Conservation (phyloP, 23 red algal species). For the Gracilaria domingensis region DNA sequence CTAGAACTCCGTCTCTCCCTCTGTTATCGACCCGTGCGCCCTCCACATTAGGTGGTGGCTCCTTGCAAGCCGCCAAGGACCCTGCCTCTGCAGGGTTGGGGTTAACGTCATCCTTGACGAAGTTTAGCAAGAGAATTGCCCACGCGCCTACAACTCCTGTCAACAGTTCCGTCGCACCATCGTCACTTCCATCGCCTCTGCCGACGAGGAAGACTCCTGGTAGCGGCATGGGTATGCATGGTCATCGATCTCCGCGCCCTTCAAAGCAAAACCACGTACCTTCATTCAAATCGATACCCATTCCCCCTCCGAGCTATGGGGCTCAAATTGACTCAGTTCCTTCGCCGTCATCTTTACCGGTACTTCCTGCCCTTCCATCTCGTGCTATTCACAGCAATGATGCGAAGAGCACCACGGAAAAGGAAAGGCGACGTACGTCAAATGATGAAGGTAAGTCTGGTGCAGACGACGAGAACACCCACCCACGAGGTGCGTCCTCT, state of each 20-base stretch:
- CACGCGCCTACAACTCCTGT: slow-evolving; percentile 36
- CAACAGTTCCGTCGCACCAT: slow-evolving; percentile 22
- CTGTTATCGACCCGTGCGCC: slow-evolving; percentile 14
- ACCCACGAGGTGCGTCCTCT: neutral
- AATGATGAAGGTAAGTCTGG: neutral
- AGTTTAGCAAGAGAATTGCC: slow-evolving; percentile 50
- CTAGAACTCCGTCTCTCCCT: slow-evolving; percentile 22
- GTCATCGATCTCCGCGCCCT: slow-evolving; percentile 45
- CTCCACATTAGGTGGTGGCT: neutral
- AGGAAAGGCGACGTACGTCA: neutral
- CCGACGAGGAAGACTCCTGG: neutral
- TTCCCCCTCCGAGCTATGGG: slow-evolving; percentile 11
- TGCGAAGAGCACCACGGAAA: slow-evolving; percentile 24
- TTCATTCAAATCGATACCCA: slow-evolving; percentile 31
- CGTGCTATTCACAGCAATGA: slow-evolving; percentile 1
- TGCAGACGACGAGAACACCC: neutral
- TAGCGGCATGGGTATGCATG: slow-evolving; percentile 4
- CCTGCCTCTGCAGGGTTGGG: neutral
- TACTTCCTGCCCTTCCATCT: slow-evolving; percentile 49
- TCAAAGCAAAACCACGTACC: neutral
- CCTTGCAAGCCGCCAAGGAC: neutral
- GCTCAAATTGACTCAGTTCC: slow-evolving; percentile 55
- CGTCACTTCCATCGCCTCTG: slow-evolving; percentile 58
- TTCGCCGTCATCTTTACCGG: slow-evolving; percentile 51
- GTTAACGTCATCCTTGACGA: slow-evolving; percentile 44